Base-by-base conservation (phyloP, 1,284 basidiomycete species). In the Cutaneotrichosporon cutaneum region DNA sequence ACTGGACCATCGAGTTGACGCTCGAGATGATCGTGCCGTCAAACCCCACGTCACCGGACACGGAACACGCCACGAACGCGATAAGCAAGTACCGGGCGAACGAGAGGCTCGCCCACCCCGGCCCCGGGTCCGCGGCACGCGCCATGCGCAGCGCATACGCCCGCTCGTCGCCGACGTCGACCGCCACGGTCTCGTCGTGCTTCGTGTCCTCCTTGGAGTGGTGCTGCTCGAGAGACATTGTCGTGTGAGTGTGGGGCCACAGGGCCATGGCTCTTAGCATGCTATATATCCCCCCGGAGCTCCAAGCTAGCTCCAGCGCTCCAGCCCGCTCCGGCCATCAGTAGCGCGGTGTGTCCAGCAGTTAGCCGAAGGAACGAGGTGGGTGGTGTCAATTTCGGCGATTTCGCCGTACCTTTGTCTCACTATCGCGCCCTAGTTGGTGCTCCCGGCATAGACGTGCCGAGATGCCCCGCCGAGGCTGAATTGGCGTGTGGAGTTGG, bases 1-100 rank as follows among this genome's bases (percentile, higher is more conserved):
- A 84, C 65, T 84, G 83, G 36, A 67, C 61, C 82, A 85, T 83
- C 56, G 71, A 70, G 69, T 85, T 85, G 71, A 85, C 82, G 36
- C 82, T 81, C 24, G 82, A 81, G 83, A 85, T 85, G 59, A 84
- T 83, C 72, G 83, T 85, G 26, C 82, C 81, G 69, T 85, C 84
- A 66, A 85, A 71, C 7, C 61, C 58, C 27, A 76, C 81, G 69
- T 83, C 83, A 24, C 83, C 82, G 10, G 21, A 51, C 32, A 44
- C 48, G 22, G 27, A 22, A 13, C 50, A 62, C 14, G 54, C 45
- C 21, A 51, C 39, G 26, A 59, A 24, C 2, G 58, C 54, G 27
- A 48, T 55, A 8, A 27, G 14, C 7, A 45, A 2, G 10, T 39
- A 59, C 16, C 42, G 39, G 42, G 11, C 10, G 30, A 47, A 54